These are phyloP conservation scores for Pugionium cornutum DNA, from an alignment of 345 rosid species.

Conservation along the genomic window DNA sequence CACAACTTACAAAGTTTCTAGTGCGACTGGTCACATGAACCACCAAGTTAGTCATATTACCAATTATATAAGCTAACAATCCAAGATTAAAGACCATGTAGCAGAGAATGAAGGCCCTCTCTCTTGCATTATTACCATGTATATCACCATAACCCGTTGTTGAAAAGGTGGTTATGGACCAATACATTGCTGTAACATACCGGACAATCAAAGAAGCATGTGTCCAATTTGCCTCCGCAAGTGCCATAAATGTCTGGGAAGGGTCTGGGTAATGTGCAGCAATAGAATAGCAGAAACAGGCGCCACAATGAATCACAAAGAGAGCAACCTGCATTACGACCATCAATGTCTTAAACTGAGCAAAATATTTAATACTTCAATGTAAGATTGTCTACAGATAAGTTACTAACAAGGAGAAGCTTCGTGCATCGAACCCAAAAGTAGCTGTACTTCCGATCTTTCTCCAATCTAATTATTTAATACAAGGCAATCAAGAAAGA, in stretches of 20 bases:
- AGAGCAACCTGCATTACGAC: slow-evolving; percentile 60
- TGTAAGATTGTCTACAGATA: not conserved
- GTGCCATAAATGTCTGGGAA: slow-evolving; percentile 59
- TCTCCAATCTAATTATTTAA: slow-evolving; percentile 62
- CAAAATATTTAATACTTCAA: not conserved
- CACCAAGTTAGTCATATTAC: slow-evolving; percentile 87
- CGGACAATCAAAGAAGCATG: slow-evolving; percentile 35
- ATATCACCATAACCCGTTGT: slow-evolving; percentile 90
- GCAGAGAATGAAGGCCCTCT: slow-evolving; percentile 59
- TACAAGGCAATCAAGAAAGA: not conserved
- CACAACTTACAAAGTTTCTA: slow-evolving; percentile 70
- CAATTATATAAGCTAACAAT: slow-evolving; percentile 69
- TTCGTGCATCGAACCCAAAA: slow-evolving; percentile 65
- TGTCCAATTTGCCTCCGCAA: slow-evolving; percentile 44
- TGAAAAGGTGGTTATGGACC: slow-evolving; percentile 82
- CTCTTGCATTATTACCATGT: slow-evolving; percentile 63
- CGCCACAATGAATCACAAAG: slow-evolving; percentile 75
- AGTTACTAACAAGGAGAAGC: slow-evolving; percentile 68
- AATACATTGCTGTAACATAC: slow-evolving; percentile 71
- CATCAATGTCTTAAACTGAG: slow-evolving; percentile 15
- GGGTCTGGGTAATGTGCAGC: slow-evolving; percentile 56
- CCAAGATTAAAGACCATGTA: slow-evolving; percentile 81
- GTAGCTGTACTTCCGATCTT: slow-evolving; percentile 72
- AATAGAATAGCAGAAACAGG: slow-evolving; percentile 62
- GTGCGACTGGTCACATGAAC: slow-evolving; percentile 83